Percentiles rank a stretch among this genome's conserved stretches.
Conservation (phyloP, 2,329 filamentous ascomycete genomes). For the Thielaviopsis euricoi region DNA sequence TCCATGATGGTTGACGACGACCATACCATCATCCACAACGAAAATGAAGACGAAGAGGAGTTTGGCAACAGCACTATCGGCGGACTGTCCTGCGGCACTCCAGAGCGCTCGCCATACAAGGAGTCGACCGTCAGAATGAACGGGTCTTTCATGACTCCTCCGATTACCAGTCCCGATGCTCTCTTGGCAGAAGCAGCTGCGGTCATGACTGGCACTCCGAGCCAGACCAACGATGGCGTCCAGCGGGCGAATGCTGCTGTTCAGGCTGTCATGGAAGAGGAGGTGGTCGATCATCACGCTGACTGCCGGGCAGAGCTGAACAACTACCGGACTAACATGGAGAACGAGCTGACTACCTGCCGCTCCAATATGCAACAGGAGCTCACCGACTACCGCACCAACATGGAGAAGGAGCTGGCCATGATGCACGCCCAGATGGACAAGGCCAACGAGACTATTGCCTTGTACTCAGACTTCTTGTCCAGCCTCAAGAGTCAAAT, state of each 20-base stretch:
- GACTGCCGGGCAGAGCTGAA: slow-evolving; percentile 1
- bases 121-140: background rate
- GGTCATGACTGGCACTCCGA: background rate
- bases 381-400: background rate
- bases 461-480: slow-evolving; percentile 29
- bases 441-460: slow-evolving; percentile 30
- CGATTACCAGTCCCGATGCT: slow-evolving; percentile 32
- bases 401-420: slow-evolving; percentile 29
- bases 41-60: slow-evolving; percentile 19
- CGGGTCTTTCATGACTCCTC: slow-evolving; percentile 37
- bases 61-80: slow-evolving; percentile 36
- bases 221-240: slow-evolving; percentile 1
- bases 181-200: slow-evolving; percentile 7
- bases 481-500: slow-evolving; percentile 23
- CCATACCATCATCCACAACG: slow-evolving; percentile 22
- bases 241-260: slow-evolving; percentile 2
- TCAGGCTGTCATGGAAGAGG: background rate
- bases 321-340: background rate
- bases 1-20: slow-evolving; percentile 19
- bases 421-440: slow-evolving; percentile 31
- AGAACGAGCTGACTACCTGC: background rate
- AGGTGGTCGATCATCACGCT: slow-evolving; percentile 22
- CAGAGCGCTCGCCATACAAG: slow-evolving; percentile 21
- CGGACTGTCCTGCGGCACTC: slow-evolving; percentile 34
- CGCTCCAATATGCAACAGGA: background rate